Conservation (phyloP, 1,139 yeast species). For the Lodderomyces jiufengensis region DNA sequence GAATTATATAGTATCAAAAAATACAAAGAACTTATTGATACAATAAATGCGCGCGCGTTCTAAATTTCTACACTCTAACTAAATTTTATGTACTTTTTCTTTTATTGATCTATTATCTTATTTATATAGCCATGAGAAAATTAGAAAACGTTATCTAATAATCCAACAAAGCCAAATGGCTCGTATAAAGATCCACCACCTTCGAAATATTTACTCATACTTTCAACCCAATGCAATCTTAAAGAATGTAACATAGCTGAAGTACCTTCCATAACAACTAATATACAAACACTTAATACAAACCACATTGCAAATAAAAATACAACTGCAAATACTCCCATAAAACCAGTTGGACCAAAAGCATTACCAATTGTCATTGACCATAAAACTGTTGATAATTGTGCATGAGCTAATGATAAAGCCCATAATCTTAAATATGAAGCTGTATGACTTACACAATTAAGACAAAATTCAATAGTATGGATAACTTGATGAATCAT, state of each 20-base stretch:
- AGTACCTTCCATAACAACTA: slow-evolving; percentile 83
- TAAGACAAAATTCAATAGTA: slow-evolving; percentile 74
- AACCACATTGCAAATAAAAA: slow-evolving; percentile 78
- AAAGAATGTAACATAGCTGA: slow-evolving; percentile 84
- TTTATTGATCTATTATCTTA: background rate
- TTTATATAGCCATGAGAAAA: no score
- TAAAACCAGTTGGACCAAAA: slow-evolving; percentile 46
- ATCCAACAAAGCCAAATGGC: slow-evolving; percentile 57
- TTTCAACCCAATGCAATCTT: slow-evolving; percentile 85
- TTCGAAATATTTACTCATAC: slow-evolving; percentile 81
- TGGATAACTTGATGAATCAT: slow-evolving; percentile 80
- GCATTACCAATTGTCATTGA: slow-evolving; percentile 68
- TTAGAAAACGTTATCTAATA: slow-evolving; percentile 28
- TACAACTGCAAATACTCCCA: slow-evolving; percentile 52
- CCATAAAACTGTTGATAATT: slow-evolving; percentile 72
- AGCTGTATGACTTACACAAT: slow-evolving; percentile 78
- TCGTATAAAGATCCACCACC: slow-evolving; percentile 75
- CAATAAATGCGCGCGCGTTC: no score
- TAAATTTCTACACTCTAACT: no score
- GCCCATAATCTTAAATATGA: slow-evolving; percentile 80
- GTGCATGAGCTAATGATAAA: slow-evolving; percentile 74
- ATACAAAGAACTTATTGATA: no score
- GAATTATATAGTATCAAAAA: no score
- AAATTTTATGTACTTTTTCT: no score
- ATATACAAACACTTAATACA: slow-evolving; percentile 63